Base-by-base conservation (phyloP, 1,284 basidiomycete species). In the Austroboletus olivaceoglutinosus region DNA sequence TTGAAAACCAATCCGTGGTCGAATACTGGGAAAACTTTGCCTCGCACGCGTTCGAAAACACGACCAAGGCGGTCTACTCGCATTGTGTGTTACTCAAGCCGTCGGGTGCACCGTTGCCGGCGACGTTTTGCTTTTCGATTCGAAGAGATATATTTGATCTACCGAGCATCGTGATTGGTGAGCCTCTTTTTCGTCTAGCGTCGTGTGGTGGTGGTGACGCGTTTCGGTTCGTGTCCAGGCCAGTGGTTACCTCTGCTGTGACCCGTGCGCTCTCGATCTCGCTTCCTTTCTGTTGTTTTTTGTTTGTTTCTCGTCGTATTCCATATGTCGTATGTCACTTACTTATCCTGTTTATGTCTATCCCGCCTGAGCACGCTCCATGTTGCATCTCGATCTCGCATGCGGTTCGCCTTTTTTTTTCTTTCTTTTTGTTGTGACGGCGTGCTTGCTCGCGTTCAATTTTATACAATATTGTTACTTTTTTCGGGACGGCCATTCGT, bases 1-100 rank as follows among this genome's bases (percentile, higher is more conserved):
- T 94, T 67, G 88, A 91, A 71, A 91, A 91, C 70, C 86, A 90
- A 67, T 92, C 89, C 43, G 88, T 89, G 23, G 91, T 97, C 48
- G 89, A 93, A 65, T 97, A 96, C 70, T 97, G 91, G 87, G 94
- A 97, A 70, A 92, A 91, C 69, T 97, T 96, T 68, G 91, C 91
- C 21, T 84, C 86, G 48, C 92, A 96, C 70, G 94, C 94, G 6
- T 98, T 98, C 60, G 93, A 97, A 71, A 95, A 93, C 70, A 93
- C 92, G 47, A 92, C 92, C 31, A 91, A 93, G 70, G 90, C 91
- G n/a, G 91, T 97, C 50, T 94, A 92, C 71, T 90, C 91, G 57
- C 89, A 93, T 63, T 93, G 91, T 55, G 88, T 92, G 27, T 71
- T 98, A 36, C 77, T 92, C 57, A 92, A 91, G 65, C 89, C 90